Conservation (phyloP, 441 rosid species). For the Populus hybrid region DNA sequence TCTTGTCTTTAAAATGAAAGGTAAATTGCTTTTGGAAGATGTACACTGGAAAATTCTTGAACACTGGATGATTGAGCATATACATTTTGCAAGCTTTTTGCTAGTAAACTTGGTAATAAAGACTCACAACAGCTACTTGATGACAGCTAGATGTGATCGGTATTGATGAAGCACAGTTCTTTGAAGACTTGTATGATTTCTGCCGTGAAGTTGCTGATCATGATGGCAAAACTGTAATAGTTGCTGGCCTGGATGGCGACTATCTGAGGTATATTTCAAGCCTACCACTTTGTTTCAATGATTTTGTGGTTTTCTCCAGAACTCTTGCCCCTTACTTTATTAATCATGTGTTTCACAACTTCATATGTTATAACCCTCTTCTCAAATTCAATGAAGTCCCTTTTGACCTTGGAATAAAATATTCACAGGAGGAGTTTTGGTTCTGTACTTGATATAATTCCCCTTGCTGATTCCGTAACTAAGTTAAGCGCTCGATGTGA, state of each 20-base stretch:
- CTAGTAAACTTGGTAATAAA: neutral
- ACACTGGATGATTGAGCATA: neutral
- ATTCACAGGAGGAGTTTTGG: conserved; percentile 73
- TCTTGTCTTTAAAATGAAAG: neutral
- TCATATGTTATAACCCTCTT: neutral
- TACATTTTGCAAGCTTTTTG: neutral
- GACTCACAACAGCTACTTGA: conserved; percentile 19
- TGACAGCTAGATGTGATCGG: conserved; percentile 77
- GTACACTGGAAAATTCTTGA: neutral
- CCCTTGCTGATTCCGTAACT: conserved; percentile 74
- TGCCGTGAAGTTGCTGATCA: conserved; percentile 75
- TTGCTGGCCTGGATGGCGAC: conserved; percentile 80
- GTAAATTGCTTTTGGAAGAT: neutral
- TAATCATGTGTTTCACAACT: neutral
- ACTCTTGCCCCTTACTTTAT: neutral
- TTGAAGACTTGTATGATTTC: conserved; percentile 66
- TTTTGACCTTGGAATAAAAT: conserved; percentile 8
- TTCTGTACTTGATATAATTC: conserved; percentile 66
- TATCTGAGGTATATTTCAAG: conserved; percentile 45
- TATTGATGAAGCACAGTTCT: conserved; percentile 83
- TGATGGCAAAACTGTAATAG: conserved; percentile 70
- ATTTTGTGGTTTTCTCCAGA: neutral
- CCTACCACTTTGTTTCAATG: neutral
- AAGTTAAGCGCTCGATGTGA: conserved; percentile 71
- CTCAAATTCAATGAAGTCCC: neutral